Percentiles rank a stretch among this genome's conserved stretches.
phyloP scores from a whole-genome alignment of 768 basidiomycete species.

The Tephrocybe sp. region DNA sequence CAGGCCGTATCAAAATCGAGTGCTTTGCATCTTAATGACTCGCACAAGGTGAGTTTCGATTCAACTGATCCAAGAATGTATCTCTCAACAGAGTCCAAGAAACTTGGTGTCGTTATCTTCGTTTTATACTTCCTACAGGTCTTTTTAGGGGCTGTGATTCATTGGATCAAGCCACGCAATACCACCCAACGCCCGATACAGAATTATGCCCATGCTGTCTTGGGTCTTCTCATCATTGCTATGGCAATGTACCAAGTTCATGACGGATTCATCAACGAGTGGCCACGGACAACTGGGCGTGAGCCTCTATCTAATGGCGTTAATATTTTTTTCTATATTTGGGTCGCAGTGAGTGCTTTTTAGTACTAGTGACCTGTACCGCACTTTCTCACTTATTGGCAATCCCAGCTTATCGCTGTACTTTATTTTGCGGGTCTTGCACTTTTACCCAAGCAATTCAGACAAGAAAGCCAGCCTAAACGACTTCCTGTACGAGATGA shows the following conservation, averaged over 20 bases:
- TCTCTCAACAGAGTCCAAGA: conserved; percentile 26
- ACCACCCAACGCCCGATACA: conserved; percentile 40
- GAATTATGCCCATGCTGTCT: conserved; percentile 56
- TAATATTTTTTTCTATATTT: conserved; percentile 43
- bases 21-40: conserved; percentile 36
- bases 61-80: background rate
- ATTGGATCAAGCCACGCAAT: conserved; percentile 46
- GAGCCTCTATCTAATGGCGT: conserved; percentile 32
- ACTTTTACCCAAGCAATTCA: conserved; percentile 45
- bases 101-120: conserved; percentile 49
- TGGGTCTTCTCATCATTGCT: conserved; percentile 50
- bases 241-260: conserved; percentile 50
- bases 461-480: conserved; percentile 39
- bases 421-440: conserved; percentile 40
- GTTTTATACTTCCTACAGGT: conserved; percentile 49
- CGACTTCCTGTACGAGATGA: conserved; percentile 16
- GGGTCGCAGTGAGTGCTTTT: conserved; percentile 41
- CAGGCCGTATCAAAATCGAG: conserved; percentile 32
- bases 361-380: background rate
- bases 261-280: conserved; percentile 46
- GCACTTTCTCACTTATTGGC: no score
- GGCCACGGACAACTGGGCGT: conserved; percentile 44
- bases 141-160: conserved; percentile 48
- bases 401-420: conserved; percentile 37
- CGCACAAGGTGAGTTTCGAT: conserved; percentile 42